A percentile compares a stretch with the other conserved stretches of the same genome.
Conservation (phyloP, 768 basidiomycete species). For the Serendipita sp. region DNA sequence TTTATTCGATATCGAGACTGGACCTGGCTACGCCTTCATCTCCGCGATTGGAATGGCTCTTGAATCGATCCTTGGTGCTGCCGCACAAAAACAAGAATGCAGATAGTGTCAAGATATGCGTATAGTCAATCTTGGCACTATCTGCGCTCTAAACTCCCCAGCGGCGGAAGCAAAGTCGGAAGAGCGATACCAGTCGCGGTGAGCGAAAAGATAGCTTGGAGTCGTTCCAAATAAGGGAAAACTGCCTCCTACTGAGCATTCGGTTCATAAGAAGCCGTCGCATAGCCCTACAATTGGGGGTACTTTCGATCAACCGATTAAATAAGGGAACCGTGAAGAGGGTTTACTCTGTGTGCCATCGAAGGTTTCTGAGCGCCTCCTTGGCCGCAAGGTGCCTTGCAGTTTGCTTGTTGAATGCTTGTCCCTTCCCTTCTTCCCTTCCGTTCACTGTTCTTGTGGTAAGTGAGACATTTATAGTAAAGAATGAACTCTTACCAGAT, state of each 20-base stretch:
- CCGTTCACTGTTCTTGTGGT: not conserved
- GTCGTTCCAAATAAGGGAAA: slow-evolving; percentile 25
- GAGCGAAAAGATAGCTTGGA: slow-evolving; percentile 52
- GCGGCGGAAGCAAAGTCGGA: not conserved
- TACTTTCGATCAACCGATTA: too few species aligned
- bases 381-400: not conserved
- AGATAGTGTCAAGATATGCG: not conserved
- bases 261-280: too few species aligned
- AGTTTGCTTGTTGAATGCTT: not conserved
- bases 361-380: not conserved
- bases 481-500: not conserved
- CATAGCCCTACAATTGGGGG: too few species aligned
- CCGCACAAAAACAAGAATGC: not conserved
- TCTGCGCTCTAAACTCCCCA: not conserved
- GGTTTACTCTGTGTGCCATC: not conserved
- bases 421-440: not conserved
- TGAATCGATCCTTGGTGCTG: not conserved
- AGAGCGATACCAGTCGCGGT: slow-evolving; percentile 21
- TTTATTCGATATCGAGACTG: not conserved
- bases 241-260: too few species aligned
- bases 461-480: not conserved
- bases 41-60: not conserved
- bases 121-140: not conserved
- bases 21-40: not conserved
- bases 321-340: not conserved